Percentiles rank a stretch among this genome's conserved stretches.
Evolutionary conservation across 73 alveolate species (phyloP).

Genomic region (Uronychia binucleata): DNA sequence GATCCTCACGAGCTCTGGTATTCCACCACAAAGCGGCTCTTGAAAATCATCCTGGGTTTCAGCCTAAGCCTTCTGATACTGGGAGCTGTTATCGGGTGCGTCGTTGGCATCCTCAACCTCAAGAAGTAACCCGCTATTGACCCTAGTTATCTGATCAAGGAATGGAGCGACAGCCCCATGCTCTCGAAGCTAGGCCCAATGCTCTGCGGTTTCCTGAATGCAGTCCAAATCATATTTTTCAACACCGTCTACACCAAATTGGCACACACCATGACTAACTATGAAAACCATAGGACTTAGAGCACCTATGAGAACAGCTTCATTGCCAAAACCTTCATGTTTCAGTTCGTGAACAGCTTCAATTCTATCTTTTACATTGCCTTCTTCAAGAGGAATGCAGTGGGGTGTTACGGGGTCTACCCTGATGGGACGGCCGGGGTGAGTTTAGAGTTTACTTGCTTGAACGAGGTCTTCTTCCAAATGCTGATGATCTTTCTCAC

Average conservation of each 20-base stretch:
- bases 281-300: constrained; percentile 66
- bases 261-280: constrained; percentile 36
- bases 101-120: constrained; percentile 41
- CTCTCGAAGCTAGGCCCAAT: constrained; percentile 28
- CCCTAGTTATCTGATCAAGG: neutral
- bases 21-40: constrained; percentile 17
- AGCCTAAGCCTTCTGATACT: constrained; percentile 42
- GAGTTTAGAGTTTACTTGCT: neutral
- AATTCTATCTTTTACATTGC: constrained; percentile 71
- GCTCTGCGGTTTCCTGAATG: constrained; percentile 38
- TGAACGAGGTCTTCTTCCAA: neutral
- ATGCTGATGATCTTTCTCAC: neutral
- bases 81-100: constrained; percentile 46
- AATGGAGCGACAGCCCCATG: neutral
- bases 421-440: neutral
- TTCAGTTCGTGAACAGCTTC: constrained; percentile 65
- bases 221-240: constrained; percentile 58
- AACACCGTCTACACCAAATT: constrained; percentile 41
- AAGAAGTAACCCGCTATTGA: constrained; percentile 12
- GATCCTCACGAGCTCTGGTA: constrained; percentile 50
- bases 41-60: constrained; percentile 23
- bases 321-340: constrained; percentile 58
- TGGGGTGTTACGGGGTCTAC: constrained; percentile 23
- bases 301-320: constrained; percentile 57
- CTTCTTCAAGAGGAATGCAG: constrained; percentile 35